Percentiles rank a stretch among this genome's conserved stretches.
Conservation (phyloP, 1,284 basidiomycete genomes). For the Pascua guehoae region DNA sequence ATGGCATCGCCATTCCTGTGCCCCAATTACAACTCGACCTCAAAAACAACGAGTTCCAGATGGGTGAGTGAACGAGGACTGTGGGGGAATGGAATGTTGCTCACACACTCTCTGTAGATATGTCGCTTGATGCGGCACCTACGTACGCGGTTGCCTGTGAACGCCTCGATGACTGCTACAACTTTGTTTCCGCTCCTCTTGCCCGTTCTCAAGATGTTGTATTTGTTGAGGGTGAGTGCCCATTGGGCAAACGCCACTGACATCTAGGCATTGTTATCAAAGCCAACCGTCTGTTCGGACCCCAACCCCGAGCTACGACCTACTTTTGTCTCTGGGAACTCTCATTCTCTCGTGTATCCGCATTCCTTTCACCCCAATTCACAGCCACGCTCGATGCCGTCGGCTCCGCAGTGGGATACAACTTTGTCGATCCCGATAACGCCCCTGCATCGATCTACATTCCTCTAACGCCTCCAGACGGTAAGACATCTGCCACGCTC, state of each 20-base stretch:
- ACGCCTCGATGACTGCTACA: conserved; percentile 54
- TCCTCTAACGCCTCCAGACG: conserved; percentile 66
- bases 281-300: conserved; percentile 80
- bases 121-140: conserved; percentile 68
- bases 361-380: conserved; percentile 59
- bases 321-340: conserved; percentile 91
- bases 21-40: conserved; percentile 71
- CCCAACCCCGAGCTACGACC: conserved; percentile 72
- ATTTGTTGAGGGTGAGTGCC: conserved; percentile 61
- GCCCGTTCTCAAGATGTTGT: conserved; percentile 43
- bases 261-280: conserved; percentile 67
- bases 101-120: conserved; percentile 54
- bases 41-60: conserved; percentile 74
- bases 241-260: neutral
- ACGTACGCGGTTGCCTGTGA: conserved; percentile 57
- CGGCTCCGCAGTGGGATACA: conserved; percentile 60
- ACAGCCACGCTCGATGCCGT: conserved; percentile 57
- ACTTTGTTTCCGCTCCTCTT: conserved; percentile 18
- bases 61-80: conserved; percentile 61
- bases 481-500: conserved; percentile 51
- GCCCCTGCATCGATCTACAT: conserved; percentile 70
- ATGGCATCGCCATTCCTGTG: conserved; percentile 56
- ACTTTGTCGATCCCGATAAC: conserved; percentile 71
- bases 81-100: neutral
- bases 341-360: conserved; percentile 61